Evolutionary conservation across 1,284 basidiomycete genomes (phyloP).

Genomic region (Fomes fomentarius): DNA sequence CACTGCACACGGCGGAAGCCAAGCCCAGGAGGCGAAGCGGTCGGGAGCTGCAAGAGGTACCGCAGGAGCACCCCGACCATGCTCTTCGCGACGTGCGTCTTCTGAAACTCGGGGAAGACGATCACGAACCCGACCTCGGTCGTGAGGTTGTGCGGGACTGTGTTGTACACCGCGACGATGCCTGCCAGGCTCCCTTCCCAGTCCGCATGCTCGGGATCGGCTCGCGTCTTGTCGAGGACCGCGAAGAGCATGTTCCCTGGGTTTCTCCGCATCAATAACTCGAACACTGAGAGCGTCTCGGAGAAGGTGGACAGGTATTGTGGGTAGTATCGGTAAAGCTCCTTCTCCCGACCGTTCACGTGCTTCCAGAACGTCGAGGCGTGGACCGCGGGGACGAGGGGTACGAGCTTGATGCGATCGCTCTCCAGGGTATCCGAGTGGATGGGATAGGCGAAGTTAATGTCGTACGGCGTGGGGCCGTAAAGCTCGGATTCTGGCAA

Average conservation of each 20-base stretch:
- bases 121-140: constrained; percentile 57
- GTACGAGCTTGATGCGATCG: constrained; percentile 18
- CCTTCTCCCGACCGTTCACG: constrained; percentile 12
- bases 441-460: constrained; percentile 41
- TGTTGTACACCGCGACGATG: constrained; percentile 30
- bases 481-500: constrained; percentile 23
- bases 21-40: constrained; percentile 42
- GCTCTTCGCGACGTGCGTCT: constrained; percentile 66
- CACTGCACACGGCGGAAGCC: constrained; percentile 68
- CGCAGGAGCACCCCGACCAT: constrained; percentile 61
- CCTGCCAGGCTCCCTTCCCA: constrained; percentile 28
- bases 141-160: constrained; percentile 36
- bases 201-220: constrained; percentile 16
- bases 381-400: constrained; percentile 26
- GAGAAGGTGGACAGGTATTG: constrained; percentile 8
- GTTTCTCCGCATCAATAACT: constrained; percentile 13
- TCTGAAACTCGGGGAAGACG: constrained; percentile 60
- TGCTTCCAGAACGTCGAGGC: constrained; percentile 22
- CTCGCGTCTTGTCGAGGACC: constrained; percentile 31
- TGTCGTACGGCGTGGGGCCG: constrained; percentile 32
- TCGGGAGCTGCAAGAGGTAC: constrained; percentile 54
- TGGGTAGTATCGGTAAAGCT: constrained; percentile 26
- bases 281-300: constrained; percentile 17
- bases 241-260: constrained; percentile 28
- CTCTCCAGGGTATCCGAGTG: constrained; percentile 23